Percentiles rank a stretch among this genome's conserved stretches.
These are phyloP conservation scores for Mucor indicus DNA, from an alignment of 371 early-diverging fungal genomes.

Conservation along the genomic window DNA sequence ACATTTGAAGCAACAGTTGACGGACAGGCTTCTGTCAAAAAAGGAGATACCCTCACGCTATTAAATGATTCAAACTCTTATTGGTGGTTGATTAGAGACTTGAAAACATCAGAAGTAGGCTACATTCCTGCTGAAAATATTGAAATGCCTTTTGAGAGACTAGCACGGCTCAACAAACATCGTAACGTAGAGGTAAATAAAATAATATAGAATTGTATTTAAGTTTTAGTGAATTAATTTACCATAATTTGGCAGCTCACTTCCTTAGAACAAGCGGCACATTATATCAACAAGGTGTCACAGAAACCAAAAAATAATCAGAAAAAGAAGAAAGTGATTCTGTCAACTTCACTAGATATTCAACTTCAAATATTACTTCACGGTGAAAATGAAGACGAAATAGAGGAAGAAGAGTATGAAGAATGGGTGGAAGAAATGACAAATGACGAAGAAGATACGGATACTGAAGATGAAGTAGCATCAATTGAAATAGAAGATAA, in stretches of 20 bases:
- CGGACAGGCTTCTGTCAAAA: slow-evolving; percentile 88
- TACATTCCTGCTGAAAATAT: slow-evolving; percentile 94
- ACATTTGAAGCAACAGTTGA: slow-evolving; percentile 89
- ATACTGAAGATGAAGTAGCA: not conserved
- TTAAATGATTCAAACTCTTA: slow-evolving; percentile 89
- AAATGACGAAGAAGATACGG: slow-evolving; percentile 11
- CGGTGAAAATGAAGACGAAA: slow-evolving; percentile 21
- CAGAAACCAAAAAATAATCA: not conserved
- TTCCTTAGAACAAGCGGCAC: slow-evolving; percentile 19
- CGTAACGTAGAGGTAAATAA: slow-evolving; percentile 61
- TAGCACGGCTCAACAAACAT: slow-evolving; percentile 87
- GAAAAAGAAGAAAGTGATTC: slow-evolving; percentile 9
- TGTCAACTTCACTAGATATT: slow-evolving; percentile 19
- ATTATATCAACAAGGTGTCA: slow-evolving; percentile 8
- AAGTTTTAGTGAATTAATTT: not conserved
- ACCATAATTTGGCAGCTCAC: too few relatives aligned
- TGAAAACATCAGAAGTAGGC: slow-evolving; percentile 81
- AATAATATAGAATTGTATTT: not conserved
- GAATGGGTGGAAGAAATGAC: slow-evolving; percentile 28
- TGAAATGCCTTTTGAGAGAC: slow-evolving; percentile 84
- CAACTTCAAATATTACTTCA: slow-evolving; percentile 20
- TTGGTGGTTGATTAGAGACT: slow-evolving; percentile 92
- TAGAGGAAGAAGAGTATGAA: slow-evolving; percentile 24
- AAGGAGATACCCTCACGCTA: slow-evolving; percentile 80
- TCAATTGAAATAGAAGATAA: not conserved